Conservation (phyloP, 2,329 filamentous ascomycete species). For the Piedraia hortae region DNA sequence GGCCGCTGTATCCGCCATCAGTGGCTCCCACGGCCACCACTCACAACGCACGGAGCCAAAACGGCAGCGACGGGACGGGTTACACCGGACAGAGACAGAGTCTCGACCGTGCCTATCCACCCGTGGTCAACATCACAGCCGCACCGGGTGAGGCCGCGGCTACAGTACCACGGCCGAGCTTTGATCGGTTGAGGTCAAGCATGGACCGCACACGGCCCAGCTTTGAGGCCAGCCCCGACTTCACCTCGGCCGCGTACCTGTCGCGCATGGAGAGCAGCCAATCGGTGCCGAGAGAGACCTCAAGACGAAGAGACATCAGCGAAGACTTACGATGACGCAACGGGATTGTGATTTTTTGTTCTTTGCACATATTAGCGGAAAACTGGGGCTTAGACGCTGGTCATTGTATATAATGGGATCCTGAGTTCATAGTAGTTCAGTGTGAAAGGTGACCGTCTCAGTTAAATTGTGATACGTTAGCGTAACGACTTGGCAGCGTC, state of each 20-base stretch:
- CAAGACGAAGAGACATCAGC: conserved; percentile 3
- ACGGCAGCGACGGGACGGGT: conserved; percentile 81
- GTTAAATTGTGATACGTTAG: no score
- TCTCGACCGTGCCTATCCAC: conserved; percentile 15
- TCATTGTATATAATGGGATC: no score
- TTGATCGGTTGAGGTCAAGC: conserved; percentile 59
- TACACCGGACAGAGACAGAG: conserved; percentile 32
- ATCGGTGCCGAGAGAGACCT: conserved; percentile 1
- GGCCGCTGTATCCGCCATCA: conserved; percentile 82
- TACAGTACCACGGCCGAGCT: conserved; percentile 36
- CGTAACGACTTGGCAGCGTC: no score
- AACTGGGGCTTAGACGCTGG: no score
- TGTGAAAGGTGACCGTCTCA: no score
- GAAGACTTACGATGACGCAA: conserved; percentile 3
- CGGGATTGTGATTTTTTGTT: no score
- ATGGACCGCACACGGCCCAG: conserved; percentile 65
- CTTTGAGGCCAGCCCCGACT: conserved; percentile 71
- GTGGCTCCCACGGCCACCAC: conserved; percentile 50
- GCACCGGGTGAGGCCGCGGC: conserved; percentile 19
- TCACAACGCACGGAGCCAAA: conserved; percentile 60
- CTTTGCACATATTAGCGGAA: no score
- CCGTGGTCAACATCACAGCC: conserved; percentile 4
- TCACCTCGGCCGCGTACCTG: conserved; percentile 68
- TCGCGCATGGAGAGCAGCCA: conserved; percentile 39
- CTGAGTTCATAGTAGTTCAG: no score